phyloP scores from a whole-genome alignment of 441 rosid species.

The Mallotus japonicus region DNA sequence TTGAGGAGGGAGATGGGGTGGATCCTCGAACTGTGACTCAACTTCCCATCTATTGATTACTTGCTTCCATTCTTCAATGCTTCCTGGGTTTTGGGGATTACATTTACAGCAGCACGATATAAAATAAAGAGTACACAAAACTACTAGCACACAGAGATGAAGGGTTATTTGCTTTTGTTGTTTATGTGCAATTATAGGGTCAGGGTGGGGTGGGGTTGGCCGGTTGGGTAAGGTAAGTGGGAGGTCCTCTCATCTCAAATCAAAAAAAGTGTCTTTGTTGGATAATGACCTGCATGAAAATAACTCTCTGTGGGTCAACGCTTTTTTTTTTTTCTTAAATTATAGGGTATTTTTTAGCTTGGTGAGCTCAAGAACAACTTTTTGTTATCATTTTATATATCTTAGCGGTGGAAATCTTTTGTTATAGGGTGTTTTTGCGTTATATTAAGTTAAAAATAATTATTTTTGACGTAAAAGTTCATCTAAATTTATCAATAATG shows the following conservation, averaged over 20 bases:
- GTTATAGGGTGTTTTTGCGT: too few species aligned
- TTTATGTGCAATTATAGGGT: conserved; percentile 8
- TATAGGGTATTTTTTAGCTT: too few species aligned
- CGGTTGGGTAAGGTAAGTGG: background rate
- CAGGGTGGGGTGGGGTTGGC: too few species aligned
- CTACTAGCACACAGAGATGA: background rate
- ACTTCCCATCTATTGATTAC: background rate
- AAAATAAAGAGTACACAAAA: background rate
- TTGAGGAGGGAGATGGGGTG: background rate
- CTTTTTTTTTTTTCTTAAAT: background rate
- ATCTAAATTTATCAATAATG: too few species aligned
- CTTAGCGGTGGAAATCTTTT: too few species aligned
- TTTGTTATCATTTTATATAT: too few species aligned
- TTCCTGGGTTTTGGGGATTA: conserved; percentile 35
- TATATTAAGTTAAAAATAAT: too few species aligned
- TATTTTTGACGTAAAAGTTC: too few species aligned
- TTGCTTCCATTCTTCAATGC: conserved; percentile 27
- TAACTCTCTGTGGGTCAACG: conserved; percentile 24
- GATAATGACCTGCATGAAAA: conserved; percentile 23
- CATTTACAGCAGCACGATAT: background rate
- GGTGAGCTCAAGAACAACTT: too few species aligned
- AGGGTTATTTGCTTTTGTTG: background rate
- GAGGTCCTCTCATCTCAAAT: conserved; percentile 24
- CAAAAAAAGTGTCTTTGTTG: conserved; percentile 11
- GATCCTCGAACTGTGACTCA: conserved; percentile 25